Conservation (phyloP, 2,329 filamentous ascomycete genomes). For the Cephalotrichum gorgonifer region DNA sequence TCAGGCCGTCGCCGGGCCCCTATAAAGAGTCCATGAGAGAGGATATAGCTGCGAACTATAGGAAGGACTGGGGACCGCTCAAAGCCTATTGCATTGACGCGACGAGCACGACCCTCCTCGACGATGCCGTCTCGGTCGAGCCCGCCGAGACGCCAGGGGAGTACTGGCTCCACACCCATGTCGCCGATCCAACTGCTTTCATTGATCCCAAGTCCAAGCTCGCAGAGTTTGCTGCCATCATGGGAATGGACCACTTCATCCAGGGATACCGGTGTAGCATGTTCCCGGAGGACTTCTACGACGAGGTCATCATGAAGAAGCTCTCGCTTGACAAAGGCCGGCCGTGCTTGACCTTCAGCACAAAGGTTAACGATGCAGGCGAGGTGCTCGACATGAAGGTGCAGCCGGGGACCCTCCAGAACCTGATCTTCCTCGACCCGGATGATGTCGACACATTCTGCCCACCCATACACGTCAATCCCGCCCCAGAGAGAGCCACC, state of each 20-base stretch:
- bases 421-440: constrained; percentile 48
- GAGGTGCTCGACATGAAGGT: constrained; percentile 43
- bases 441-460: constrained; percentile 34
- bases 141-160: constrained; percentile 37
- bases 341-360: constrained; percentile 53
- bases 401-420: constrained; percentile 38
- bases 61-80: constrained; percentile 48
- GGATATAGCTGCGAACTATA: constrained; percentile 36
- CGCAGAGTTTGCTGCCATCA: constrained; percentile 49
- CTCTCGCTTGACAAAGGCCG: constrained; percentile 43
- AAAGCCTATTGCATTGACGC: constrained; percentile 67
- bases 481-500: constrained; percentile 11
- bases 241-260: constrained; percentile 50
- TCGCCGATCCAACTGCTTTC: constrained; percentile 67
- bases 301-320: constrained; percentile 30
- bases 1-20: constrained; percentile 41
- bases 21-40: constrained; percentile 22
- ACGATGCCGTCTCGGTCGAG: constrained; percentile 70
- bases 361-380: constrained; percentile 41
- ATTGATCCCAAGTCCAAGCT: constrained; percentile 49
- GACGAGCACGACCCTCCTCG: constrained; percentile 56
- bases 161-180: constrained; percentile 69
- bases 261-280: constrained; percentile 48
- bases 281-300: constrained; percentile 31
- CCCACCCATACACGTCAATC: constrained; percentile 17